phyloP scores from a whole-genome alignment of 2,329 filamentous ascomycete genomes.

The Beauveria brongniartii region DNA sequence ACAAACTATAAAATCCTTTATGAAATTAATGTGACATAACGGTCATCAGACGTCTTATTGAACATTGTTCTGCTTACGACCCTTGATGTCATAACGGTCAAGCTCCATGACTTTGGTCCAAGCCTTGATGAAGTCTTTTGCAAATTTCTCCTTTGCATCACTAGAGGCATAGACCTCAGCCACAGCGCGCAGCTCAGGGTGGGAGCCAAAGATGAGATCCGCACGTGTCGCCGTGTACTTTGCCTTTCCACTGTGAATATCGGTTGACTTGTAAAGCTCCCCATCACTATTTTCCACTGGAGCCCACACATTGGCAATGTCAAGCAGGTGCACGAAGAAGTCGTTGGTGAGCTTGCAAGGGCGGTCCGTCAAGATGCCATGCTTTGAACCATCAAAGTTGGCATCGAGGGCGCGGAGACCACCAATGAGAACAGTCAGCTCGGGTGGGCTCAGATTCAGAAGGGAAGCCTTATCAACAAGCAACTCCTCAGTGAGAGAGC shows the following conservation, averaged over 20 bases:
- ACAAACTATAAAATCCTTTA: not conserved
- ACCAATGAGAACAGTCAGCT: constrained; percentile 63
- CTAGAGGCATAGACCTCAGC: constrained; percentile 60
- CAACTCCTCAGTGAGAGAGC: constrained; percentile 58
- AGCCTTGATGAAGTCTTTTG: constrained; percentile 61
- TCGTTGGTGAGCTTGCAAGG: constrained; percentile 68
- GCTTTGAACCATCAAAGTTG: constrained; percentile 62
- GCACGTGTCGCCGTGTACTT: constrained; percentile 63
- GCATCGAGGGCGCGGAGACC: constrained; percentile 61
- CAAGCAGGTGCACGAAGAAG: constrained; percentile 74
- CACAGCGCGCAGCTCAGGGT: constrained; percentile 63
- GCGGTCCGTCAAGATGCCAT: constrained; percentile 60
- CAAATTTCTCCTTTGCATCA: constrained; percentile 56
- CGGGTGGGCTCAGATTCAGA: constrained; percentile 61
- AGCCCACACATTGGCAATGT: constrained; percentile 56
- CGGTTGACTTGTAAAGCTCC: constrained; percentile 55
- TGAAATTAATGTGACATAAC: not conserved
- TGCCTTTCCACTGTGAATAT: constrained; percentile 55
- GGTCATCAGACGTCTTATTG: not conserved
- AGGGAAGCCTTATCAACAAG: constrained; percentile 65
- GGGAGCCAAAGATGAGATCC: constrained; percentile 64
- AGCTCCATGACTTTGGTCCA: constrained; percentile 71
- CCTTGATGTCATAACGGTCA: constrained; percentile 53
- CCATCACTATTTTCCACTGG: constrained; percentile 24
- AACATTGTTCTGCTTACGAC: constrained; percentile 9